Percentiles rank a stretch among this genome's conserved stretches.
Conservation (phyloP, 2,329 filamentous ascomycete genomes). For the Zymoseptoria brevis region DNA sequence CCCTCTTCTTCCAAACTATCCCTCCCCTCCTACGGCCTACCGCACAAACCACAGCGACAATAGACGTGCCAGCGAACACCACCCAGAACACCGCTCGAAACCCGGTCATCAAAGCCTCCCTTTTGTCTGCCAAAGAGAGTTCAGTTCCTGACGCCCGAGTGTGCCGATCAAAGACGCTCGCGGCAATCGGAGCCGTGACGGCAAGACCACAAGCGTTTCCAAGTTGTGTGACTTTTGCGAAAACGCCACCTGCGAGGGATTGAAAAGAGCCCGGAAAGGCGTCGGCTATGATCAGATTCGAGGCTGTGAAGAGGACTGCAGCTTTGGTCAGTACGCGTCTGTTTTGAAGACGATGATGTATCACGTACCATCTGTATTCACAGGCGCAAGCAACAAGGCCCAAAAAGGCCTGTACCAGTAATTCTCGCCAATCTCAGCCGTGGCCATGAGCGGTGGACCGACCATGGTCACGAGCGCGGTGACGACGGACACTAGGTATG, state of each 20-base stretch:
- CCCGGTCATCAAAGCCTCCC: conserved; percentile 29
- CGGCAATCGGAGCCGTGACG: conserved; percentile 29
- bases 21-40: conserved; percentile 37
- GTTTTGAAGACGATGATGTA: neutral
- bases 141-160: too few species aligned
- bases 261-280: conserved; percentile 36
- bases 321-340: neutral
- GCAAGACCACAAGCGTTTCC: conserved; percentile 36
- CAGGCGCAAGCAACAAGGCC: conserved; percentile 7
- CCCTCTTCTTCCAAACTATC: conserved; percentile 34
- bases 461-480: conserved; percentile 18
- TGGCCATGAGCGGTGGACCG: conserved; percentile 41
- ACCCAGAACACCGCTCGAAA: conserved; percentile 37
- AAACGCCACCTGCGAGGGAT: conserved; percentile 39
- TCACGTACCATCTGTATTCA: neutral
- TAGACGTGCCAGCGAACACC: conserved; percentile 28
- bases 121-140: neutral
- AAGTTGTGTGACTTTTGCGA: conserved; percentile 39
- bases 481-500: conserved; percentile 16
- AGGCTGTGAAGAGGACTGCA: conserved; percentile 35
- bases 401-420: conserved; percentile 37
- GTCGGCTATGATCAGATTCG: conserved; percentile 37
- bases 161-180: conserved; percentile 12
- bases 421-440: conserved; percentile 39
- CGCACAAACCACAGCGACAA: conserved; percentile 24